Evolutionary conservation across 139 green algal species (phyloP).

Genomic region (Penium margaritaceum): DNA sequence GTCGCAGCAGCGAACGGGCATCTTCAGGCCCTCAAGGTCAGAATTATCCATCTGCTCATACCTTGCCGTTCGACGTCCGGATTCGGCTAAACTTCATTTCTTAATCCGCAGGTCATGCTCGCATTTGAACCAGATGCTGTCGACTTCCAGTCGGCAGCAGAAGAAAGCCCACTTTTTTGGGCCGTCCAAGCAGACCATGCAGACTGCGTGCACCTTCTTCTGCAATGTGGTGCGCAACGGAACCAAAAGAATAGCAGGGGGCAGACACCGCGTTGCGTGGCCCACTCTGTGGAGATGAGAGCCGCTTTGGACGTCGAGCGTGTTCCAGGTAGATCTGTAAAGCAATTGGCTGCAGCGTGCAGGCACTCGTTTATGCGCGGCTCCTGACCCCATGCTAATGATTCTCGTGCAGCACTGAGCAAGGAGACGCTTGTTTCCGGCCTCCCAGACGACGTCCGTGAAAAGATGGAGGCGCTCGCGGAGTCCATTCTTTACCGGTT

Average conservation of each 20-base stretch:
- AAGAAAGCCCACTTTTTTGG: constrained; percentile 18
- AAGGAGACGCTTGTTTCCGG: no score
- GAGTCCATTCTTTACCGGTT: no score
- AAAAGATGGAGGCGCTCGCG: no score
- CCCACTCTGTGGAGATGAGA: neutral
- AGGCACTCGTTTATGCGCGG: neutral
- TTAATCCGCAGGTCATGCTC: constrained; percentile 28
- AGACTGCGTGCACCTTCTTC: constrained; percentile 18
- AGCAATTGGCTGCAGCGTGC: neutral
- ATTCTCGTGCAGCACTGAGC: constrained; percentile 3
- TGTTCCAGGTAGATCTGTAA: neutral
- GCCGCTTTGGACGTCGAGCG: neutral
- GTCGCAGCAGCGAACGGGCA: no score
- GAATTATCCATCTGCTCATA: no score
- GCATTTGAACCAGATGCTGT: constrained; percentile 8
- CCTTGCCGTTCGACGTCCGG: no score
- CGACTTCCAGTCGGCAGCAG: neutral
- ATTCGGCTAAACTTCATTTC: no score
- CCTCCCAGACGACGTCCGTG: no score
- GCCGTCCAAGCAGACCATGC: constrained; percentile 12
- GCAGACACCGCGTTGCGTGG: no score
- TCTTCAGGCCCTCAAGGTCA: no score
- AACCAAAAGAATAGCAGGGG: neutral
- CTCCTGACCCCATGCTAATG: neutral
- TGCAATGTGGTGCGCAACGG: constrained; percentile 10